Percentiles rank a stretch among this genome's conserved stretches.
Conservation (phyloP, 202 grass and related monocot species). For the Panicum hallii region DNA sequence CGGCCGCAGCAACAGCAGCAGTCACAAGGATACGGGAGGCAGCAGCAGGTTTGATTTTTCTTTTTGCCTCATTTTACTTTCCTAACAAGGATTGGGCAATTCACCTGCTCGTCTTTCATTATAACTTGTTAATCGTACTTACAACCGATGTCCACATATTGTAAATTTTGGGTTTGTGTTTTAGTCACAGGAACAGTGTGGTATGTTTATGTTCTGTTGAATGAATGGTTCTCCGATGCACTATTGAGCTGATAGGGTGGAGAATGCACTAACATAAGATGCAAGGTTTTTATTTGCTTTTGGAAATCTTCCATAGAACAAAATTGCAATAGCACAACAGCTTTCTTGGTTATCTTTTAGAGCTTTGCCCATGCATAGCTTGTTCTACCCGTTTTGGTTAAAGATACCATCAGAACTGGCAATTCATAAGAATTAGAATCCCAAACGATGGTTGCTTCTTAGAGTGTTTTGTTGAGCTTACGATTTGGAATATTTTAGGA, state of each 20-base stretch:
- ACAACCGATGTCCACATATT: no score
- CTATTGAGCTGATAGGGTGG: background rate
- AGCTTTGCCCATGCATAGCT: constrained; percentile 14
- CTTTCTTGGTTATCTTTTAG: constrained; percentile 12
- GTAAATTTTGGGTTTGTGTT: background rate
- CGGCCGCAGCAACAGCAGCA: constrained; percentile 25
- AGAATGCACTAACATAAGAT: background rate
- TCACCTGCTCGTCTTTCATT: constrained; percentile 1
- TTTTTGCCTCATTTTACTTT: background rate
- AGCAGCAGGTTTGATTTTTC: constrained; percentile 54
- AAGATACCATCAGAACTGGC: background rate
- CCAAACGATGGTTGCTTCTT: background rate
- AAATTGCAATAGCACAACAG: background rate
- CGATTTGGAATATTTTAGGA: constrained; percentile 47
- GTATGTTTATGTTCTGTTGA: background rate
- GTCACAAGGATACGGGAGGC: constrained; percentile 42
- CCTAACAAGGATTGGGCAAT: constrained; percentile 10
- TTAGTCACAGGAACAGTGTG: background rate
- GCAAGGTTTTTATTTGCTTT: background rate
- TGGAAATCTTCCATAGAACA: background rate
- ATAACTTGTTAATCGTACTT: no score
- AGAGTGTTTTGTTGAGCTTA: constrained; percentile 12
- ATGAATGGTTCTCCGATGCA: background rate
- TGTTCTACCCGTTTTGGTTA: background rate
- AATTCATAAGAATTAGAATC: constrained; percentile 3